A percentile compares a stretch with the other conserved stretches of the same genome.
phyloP scores from a whole-genome alignment of 1,139 yeast species.

The Yamadazyma atmosphaerica region DNA sequence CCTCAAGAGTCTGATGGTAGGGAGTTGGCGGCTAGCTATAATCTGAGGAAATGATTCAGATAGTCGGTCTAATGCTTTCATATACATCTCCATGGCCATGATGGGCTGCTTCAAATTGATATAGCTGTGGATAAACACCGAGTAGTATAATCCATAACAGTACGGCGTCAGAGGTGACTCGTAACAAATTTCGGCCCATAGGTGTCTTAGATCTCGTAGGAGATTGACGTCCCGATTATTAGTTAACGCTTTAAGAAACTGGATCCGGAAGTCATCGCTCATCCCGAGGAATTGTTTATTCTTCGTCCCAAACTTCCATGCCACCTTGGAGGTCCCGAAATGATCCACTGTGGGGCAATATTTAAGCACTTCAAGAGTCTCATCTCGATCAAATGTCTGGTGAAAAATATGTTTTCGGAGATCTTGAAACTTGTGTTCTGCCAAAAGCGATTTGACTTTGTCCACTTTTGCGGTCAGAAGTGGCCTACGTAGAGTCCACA shows the following conservation, averaged over 20 bases:
- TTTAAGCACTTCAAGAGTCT: background rate
- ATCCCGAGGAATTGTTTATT: background rate
- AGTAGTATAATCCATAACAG: conserved; percentile 18
- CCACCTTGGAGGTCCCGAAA: background rate
- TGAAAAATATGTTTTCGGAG: background rate
- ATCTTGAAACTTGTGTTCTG: background rate
- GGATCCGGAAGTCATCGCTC: background rate
- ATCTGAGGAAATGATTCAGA: conserved; percentile 1
- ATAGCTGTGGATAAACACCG: conserved; percentile 24
- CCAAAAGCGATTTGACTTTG: background rate
- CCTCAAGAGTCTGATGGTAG: conserved; percentile 17
- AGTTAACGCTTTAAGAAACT: conserved; percentile 1
- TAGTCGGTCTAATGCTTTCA: conserved; percentile 10
- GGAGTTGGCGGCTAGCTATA: conserved; percentile 12
- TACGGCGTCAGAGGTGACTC: conserved; percentile 5
- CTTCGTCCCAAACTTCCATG: background rate
- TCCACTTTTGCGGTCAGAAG: background rate
- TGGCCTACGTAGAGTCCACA: too few species aligned
- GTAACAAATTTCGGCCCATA: conserved; percentile 7
- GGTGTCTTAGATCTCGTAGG: conserved; percentile 7
- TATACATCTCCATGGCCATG: conserved; percentile 23
- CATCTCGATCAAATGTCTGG: background rate
- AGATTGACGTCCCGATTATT: conserved; percentile 1
- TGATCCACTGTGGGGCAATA: background rate
- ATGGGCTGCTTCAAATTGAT: conserved; percentile 26